These are phyloP conservation scores for Phytophthora palmivora DNA, from an alignment of 352 stramenopile genomes.

Conservation along the genomic window DNA sequence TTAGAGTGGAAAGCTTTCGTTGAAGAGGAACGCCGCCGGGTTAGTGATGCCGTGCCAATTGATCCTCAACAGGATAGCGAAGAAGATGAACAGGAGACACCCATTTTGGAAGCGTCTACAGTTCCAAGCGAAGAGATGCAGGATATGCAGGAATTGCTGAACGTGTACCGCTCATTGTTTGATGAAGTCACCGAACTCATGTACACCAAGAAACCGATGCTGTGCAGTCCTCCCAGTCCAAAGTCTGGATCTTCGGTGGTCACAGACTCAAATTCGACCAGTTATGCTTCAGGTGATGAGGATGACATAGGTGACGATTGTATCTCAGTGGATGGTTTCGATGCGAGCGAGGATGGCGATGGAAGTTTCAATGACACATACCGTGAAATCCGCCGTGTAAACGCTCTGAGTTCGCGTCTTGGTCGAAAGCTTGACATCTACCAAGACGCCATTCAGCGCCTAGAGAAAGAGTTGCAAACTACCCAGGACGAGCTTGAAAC, in stretches of 20 bases:
- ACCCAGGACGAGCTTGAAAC: conserved; percentile 85
- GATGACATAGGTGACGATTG: conserved; percentile 46
- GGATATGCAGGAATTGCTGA: conserved; percentile 66
- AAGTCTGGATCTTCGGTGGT: conserved; percentile 71
- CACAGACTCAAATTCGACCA: conserved; percentile 71
- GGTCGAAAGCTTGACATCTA: conserved; percentile 75
- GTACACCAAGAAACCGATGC: conserved; percentile 57
- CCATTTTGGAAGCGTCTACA: conserved; percentile 27
- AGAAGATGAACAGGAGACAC: conserved; percentile 25
- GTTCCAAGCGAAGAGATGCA: conserved; percentile 48
- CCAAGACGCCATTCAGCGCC: conserved; percentile 72
- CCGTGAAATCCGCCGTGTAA: conserved; percentile 71
- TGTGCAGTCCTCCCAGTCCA: conserved; percentile 53
- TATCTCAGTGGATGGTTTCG: conserved; percentile 42
- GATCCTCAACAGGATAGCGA: conserved; percentile 28
- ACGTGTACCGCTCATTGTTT: conserved; percentile 74
- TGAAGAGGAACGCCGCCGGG: conserved; percentile 50
- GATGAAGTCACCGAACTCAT: conserved; percentile 64
- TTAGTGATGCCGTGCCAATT: conserved; percentile 38
- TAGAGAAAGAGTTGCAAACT: conserved; percentile 69
- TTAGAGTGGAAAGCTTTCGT: conserved; percentile 79
- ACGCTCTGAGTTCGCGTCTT: conserved; percentile 62
- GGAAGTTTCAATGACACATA: conserved; percentile 38
- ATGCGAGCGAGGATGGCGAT: conserved; percentile 44
- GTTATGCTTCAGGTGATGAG: conserved; percentile 64